Conservation (phyloP, 2,329 filamentous ascomycete genomes). For the Myrmaecium sp. region DNA sequence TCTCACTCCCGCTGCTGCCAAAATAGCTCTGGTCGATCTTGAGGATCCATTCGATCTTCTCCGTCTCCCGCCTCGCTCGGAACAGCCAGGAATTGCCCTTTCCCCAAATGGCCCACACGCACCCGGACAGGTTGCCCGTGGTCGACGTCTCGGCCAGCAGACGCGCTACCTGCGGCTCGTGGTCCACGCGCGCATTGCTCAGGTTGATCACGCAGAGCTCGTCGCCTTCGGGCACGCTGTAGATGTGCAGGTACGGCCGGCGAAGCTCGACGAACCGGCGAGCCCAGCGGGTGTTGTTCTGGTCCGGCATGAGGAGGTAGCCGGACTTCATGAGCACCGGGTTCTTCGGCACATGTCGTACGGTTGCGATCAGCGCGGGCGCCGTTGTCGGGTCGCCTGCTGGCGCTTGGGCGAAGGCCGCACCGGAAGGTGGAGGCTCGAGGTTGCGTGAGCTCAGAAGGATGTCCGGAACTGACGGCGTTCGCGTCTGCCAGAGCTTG, state of each 20-base stretch:
- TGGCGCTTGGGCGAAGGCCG: conserved; percentile 23
- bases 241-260: conserved; percentile 79
- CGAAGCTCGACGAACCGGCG: conserved; percentile 87
- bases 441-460: conserved; percentile 37
- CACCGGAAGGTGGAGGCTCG: conserved; percentile 50
- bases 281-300: conserved; percentile 69
- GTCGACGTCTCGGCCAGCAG: conserved; percentile 34
- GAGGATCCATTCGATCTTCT: conserved; percentile 95
- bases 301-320: conserved; percentile 72
- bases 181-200: conserved; percentile 78
- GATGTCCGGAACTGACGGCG: conserved; percentile 25
- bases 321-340: conserved; percentile 58
- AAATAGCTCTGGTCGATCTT: conserved; percentile 75
- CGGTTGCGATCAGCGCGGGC: conserved; percentile 56
- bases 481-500: conserved; percentile 41
- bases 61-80: conserved; percentile 69
- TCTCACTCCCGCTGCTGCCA: conserved; percentile 10
- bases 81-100: conserved; percentile 93
- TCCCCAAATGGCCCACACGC: conserved; percentile 88
- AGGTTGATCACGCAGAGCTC: conserved; percentile 82
- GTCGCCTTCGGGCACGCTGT: conserved; percentile 71
- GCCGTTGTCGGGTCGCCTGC: conserved; percentile 25
- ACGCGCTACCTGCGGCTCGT: conserved; percentile 71
- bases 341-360: conserved; percentile 67
- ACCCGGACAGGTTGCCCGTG: conserved; percentile 22